A percentile compares a stretch with the other conserved stretches of the same genome.
Conservation (phyloP, 306 rosid genomes). For the Vigna reflexopilosa region DNA sequence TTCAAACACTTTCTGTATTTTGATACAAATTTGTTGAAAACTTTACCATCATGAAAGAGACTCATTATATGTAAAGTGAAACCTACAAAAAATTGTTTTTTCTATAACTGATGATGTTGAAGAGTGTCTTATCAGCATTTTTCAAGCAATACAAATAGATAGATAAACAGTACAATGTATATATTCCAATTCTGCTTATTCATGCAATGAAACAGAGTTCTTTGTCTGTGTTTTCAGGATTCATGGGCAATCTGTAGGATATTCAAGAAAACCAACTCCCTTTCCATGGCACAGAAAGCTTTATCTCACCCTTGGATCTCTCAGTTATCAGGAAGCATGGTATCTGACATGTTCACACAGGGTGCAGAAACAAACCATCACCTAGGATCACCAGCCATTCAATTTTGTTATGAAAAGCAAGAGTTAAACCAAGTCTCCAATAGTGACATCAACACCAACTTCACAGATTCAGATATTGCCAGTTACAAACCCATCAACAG, state of each 20-base stretch:
- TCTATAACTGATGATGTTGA: no score
- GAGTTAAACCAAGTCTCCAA: slow-evolving; percentile 45
- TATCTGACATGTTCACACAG: slow-evolving; percentile 54
- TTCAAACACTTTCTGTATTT: no score
- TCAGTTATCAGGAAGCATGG: slow-evolving; percentile 54
- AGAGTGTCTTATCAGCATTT: no score
- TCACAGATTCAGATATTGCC: slow-evolving; percentile 51
- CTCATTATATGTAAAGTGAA: no score
- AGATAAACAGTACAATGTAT: no score
- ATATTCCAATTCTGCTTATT: not conserved
- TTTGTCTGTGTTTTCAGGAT: slow-evolving; percentile 60
- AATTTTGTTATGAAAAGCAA: slow-evolving; percentile 44
- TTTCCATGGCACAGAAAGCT: slow-evolving; percentile 77
- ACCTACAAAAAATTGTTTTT: no score
- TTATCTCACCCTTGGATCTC: slow-evolving; percentile 67
- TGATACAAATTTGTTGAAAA: no score
- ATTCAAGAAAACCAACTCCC: slow-evolving; percentile 74
- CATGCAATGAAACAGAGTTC: slow-evolving; percentile 8
- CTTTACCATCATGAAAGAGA: no score
- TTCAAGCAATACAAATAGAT: no score
- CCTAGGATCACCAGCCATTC: slow-evolving; percentile 52
- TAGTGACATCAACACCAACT: slow-evolving; percentile 21
- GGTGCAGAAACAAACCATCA: slow-evolving; percentile 42
- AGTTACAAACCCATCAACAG: slow-evolving; percentile 48
- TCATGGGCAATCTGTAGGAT: slow-evolving; percentile 94